These are phyloP conservation scores for Macroventuria anomochaeta DNA, from an alignment of 2,329 filamentous ascomycete genomes.

Conservation along the genomic window DNA sequence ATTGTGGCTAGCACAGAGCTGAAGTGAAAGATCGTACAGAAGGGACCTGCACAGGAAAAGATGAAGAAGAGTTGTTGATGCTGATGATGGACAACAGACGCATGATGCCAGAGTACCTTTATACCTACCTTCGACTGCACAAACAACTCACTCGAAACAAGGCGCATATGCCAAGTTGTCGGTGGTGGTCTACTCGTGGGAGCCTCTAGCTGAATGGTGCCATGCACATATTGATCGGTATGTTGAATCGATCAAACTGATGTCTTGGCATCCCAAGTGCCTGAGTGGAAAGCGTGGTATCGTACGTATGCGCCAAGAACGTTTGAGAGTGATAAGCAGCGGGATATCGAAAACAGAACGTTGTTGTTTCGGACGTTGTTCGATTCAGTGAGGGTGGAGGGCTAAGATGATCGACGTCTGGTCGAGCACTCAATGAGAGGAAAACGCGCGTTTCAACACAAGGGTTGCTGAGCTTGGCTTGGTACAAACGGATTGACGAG, in stretches of 20 bases:
- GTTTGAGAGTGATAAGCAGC: background rate
- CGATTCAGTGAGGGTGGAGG: background rate
- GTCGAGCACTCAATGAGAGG: constrained; percentile 1
- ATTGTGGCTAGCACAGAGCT: constrained; percentile 29
- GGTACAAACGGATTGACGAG: constrained; percentile 1
- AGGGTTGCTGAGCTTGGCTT: constrained; percentile 5
- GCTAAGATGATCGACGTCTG: background rate
- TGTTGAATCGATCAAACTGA: constrained; percentile 7
- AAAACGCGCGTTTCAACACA: constrained; percentile 10
- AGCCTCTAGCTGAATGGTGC: background rate
- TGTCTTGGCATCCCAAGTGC: constrained; percentile 2
- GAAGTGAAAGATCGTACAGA: constrained; percentile 14
- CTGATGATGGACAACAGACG: constrained; percentile 12
- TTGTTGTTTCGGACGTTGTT: background rate
- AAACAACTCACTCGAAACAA: background rate
- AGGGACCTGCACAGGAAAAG: constrained; percentile 14
- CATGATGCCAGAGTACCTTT: background rate
- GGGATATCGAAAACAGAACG: background rate
- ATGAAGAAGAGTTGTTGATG: constrained; percentile 18
- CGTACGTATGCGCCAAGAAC: constrained; percentile 3
- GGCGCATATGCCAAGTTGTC: constrained; percentile 3
- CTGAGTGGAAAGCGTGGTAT: constrained; percentile 1
- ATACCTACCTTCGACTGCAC: background rate
- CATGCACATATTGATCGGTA: background rate
- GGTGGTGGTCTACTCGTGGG: background rate